These are phyloP conservation scores for Marasmius sp. DNA, from an alignment of 1,284 basidiomycete genomes.

Conservation along the genomic window DNA sequence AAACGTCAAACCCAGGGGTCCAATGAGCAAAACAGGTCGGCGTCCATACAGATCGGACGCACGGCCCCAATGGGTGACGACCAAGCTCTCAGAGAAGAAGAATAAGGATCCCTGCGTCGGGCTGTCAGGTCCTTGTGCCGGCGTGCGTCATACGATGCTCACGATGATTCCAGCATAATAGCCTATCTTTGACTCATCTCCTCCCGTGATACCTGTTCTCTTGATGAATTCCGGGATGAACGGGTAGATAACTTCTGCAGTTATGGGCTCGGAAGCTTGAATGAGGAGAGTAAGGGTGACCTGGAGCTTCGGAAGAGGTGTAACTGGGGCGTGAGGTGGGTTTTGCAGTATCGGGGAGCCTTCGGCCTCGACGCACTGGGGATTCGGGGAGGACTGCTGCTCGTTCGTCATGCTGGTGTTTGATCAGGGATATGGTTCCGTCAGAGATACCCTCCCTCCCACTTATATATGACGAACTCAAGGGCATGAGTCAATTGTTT, in stretches of 20 bases:
- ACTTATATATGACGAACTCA: too few relatives aligned
- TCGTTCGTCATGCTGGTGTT: too few relatives aligned
- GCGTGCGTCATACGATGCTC: conserved; percentile 15
- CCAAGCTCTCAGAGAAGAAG: conserved; percentile 40
- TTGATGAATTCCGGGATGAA: conserved; percentile 44
- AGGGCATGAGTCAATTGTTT: too few relatives aligned
- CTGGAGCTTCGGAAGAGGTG: conserved; percentile 26
- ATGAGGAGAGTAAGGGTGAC: conserved; percentile 38
- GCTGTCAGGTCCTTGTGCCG: conserved; percentile 3
- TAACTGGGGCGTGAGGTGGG: not conserved
- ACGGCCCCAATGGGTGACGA: conserved; percentile 42
- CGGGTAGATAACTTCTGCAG: conserved; percentile 53
- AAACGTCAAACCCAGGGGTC: conserved; percentile 40
- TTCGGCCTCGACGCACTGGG: not conserved
- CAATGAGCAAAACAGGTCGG: conserved; percentile 41
- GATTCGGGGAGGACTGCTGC: too few relatives aligned
- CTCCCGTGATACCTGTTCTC: conserved; percentile 46
- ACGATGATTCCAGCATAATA: conserved; percentile 61
- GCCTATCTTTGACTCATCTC: conserved; percentile 49
- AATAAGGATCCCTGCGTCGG: conserved; percentile 40
- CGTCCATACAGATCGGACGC: conserved; percentile 44
- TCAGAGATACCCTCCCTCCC: too few relatives aligned
- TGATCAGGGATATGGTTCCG: too few relatives aligned
- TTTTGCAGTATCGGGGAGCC: not conserved
- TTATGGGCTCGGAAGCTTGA: conserved; percentile 48